Conservation (phyloP, 192 early-diverging fungal species). For the Entomortierella chlamydospora region DNA sequence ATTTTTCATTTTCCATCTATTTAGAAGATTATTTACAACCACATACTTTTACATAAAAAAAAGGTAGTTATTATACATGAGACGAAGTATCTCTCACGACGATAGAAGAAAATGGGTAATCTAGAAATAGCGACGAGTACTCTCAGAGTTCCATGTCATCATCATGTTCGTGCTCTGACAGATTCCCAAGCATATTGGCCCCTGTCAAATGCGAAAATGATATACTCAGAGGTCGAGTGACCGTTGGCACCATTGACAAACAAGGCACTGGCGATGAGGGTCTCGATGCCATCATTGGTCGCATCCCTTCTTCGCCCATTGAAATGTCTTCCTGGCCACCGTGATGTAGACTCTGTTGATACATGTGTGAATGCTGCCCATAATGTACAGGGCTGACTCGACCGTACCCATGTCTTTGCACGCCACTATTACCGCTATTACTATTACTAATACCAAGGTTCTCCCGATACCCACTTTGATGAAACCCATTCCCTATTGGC, state of each 20-base stretch:
- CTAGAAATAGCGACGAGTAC: background rate
- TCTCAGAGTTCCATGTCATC: conserved; percentile 50
- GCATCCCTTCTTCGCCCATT: conserved; percentile 33
- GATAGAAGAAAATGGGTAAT: background rate
- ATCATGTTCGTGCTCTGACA: conserved; percentile 44
- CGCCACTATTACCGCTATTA: background rate
- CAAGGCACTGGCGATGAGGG: conserved; percentile 42
- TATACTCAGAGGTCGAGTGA: conserved; percentile 37
- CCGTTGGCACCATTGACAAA: conserved; percentile 35
- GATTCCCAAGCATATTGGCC: conserved; percentile 27
- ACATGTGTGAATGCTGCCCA: conserved; percentile 3
- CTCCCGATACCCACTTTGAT: conserved; percentile 26
- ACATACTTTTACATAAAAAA: too few species aligned
- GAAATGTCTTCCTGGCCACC: conserved; percentile 30
- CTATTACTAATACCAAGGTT: background rate
- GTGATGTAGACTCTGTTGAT: conserved; percentile 4
- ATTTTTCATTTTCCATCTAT: background rate
- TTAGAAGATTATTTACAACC: too few species aligned
- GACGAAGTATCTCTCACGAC: too few species aligned
- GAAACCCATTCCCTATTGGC: too few species aligned
- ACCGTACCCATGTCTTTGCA: conserved; percentile 5
- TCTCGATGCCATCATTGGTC: conserved; percentile 26
- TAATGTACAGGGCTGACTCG: conserved; percentile 16
- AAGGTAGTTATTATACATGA: too few species aligned
- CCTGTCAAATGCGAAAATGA: conserved; percentile 42